Percentiles rank a stretch among this genome's conserved stretches.
These are phyloP conservation scores for Tetracladium marchalianum DNA, from an alignment of 495 filamentous ascomycete genomes.

Conservation along the genomic window DNA sequence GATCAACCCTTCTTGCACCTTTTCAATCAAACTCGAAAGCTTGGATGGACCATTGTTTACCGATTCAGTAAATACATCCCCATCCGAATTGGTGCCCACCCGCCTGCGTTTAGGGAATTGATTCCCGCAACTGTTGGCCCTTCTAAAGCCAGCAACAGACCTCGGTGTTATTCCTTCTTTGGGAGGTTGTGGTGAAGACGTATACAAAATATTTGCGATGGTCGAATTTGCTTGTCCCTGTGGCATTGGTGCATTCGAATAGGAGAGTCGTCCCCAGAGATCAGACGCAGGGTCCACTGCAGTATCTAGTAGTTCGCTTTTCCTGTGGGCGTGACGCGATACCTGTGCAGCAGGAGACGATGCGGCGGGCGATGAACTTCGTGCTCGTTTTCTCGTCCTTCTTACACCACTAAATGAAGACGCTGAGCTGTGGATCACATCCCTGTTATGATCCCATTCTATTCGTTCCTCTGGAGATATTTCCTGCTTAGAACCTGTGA, in stretches of 20 bases:
- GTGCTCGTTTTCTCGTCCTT: conserved; percentile 57
- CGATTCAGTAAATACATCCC: conserved; percentile 24
- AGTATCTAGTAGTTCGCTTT: conserved; percentile 44
- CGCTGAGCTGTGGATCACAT: conserved; percentile 32
- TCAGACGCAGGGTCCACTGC: conserved; percentile 75
- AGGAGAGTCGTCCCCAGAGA: conserved; percentile 60
- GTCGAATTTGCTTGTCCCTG: conserved; percentile 30
- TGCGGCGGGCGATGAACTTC: conserved; percentile 63
- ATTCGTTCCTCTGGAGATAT: conserved; percentile 63
- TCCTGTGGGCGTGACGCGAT: conserved; percentile 24
- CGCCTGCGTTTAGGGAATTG: conserved; percentile 53
- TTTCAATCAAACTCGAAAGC: conserved; percentile 53
- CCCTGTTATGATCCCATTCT: conserved; percentile 52
- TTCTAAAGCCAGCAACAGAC: conserved; percentile 45
- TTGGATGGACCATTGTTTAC: conserved; percentile 30
- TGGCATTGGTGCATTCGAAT: conserved; percentile 24
- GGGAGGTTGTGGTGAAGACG: conserved; percentile 56
- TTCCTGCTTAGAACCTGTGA: conserved; percentile 27
- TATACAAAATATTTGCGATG: conserved; percentile 53
- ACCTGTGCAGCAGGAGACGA: conserved; percentile 12
- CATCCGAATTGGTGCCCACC: conserved; percentile 26
- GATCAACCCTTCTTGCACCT: conserved; percentile 52
- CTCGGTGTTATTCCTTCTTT: conserved; percentile 32
- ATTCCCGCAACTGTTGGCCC: conserved; percentile 61
- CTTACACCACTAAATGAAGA: conserved; percentile 38